Conservation (phyloP, 2,329 filamentous ascomycete species). For the Lecanicillium sp. region DNA sequence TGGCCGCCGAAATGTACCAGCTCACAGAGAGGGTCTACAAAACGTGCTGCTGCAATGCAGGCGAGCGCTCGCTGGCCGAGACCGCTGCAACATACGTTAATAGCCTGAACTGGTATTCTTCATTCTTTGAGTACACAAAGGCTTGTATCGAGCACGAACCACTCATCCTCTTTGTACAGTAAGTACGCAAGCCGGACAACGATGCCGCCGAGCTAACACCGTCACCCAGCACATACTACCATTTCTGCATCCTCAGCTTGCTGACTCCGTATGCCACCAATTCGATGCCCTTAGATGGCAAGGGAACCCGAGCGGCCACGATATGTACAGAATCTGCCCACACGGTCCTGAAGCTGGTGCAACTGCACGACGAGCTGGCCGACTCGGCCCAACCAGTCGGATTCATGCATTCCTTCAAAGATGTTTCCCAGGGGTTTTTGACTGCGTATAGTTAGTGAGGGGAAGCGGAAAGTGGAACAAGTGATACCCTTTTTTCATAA, state of each 20-base stretch:
- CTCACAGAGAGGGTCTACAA: slow-evolving; percentile 3
- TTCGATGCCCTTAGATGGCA: neutral
- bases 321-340: slow-evolving; percentile 3
- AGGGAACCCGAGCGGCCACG: neutral
- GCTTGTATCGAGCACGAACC: neutral
- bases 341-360: neutral
- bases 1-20: slow-evolving; percentile 1
- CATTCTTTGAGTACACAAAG: slow-evolving; percentile 2
- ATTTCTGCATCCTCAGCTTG: slow-evolving; percentile 7
- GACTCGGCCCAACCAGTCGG: neutral
- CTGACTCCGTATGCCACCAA: slow-evolving; percentile 2
- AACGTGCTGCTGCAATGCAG: neutral
- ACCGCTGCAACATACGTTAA: neutral
- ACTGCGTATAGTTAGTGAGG: neutral
- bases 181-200: neutral
- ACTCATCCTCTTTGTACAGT: slow-evolving; percentile 1
- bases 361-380: neutral
- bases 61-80: neutral
- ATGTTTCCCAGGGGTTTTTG: neutral
- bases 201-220: too few relatives aligned
- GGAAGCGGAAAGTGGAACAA: neutral
- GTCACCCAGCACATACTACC: slow-evolving; percentile 3
- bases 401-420: slow-evolving; percentile 2
- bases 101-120: slow-evolving; percentile 5
- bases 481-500: too few relatives aligned